phyloP scores from a whole-genome alignment of 1,284 basidiomycete genomes.

The Anthracocystis walkeri region DNA sequence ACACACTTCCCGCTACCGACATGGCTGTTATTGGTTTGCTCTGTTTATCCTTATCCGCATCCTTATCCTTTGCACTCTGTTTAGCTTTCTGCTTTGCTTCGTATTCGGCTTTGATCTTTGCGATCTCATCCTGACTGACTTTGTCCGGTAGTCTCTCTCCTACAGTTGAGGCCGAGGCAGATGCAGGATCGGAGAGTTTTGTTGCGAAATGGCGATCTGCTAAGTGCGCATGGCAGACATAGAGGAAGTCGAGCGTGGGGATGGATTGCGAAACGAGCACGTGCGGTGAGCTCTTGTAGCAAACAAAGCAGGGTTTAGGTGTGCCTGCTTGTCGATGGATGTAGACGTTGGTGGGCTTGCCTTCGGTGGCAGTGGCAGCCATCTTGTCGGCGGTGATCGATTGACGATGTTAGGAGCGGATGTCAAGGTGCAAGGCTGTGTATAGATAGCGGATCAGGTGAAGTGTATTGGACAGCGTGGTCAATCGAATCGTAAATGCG shows the following conservation, averaged over 20 bases:
- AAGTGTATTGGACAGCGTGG: neutral
- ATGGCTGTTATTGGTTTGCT: constrained; percentile 30
- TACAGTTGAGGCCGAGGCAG: neutral
- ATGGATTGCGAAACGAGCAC: constrained; percentile 56
- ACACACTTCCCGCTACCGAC: constrained; percentile 38
- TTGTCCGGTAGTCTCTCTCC: constrained; percentile 40
- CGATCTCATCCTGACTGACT: constrained; percentile 55
- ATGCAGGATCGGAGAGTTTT: constrained; percentile 33
- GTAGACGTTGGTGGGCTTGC: constrained; percentile 54
- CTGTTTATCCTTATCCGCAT: constrained; percentile 23
- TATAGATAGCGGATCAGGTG: neutral
- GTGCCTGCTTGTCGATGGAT: constrained; percentile 58
- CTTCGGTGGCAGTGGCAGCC: constrained; percentile 4
- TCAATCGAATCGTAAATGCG: too few species aligned
- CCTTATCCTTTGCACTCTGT: constrained; percentile 28
- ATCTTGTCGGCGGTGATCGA: neutral
- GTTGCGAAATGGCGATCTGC: constrained; percentile 58
- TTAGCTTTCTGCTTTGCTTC: constrained; percentile 43
- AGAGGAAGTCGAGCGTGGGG: constrained; percentile 60
- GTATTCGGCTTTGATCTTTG: constrained; percentile 56
- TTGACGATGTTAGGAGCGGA: neutral
- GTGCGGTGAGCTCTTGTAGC: constrained; percentile 49
- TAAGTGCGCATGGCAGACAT: constrained; percentile 57
- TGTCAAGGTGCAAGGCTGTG: neutral
- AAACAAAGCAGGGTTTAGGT: constrained; percentile 56